These are phyloP conservation scores for Metrosideros polymorpha DNA, from an alignment of 441 rosid species.

Conservation along the genomic window DNA sequence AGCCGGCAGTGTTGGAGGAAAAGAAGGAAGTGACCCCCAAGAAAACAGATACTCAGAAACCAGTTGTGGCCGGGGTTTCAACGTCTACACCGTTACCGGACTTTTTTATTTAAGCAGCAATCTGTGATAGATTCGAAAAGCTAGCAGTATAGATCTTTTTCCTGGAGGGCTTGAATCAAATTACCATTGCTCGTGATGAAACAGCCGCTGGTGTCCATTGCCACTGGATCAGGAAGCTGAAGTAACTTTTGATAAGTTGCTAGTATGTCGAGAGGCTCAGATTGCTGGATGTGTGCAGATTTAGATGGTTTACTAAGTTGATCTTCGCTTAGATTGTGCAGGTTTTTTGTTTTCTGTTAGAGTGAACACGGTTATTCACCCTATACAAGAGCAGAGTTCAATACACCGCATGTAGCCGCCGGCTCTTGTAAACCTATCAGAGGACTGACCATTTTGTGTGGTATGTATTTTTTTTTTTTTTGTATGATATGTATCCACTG, in stretches of 20 bases:
- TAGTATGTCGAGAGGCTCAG: not conserved
- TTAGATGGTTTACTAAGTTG: not conserved
- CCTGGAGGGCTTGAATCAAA: not conserved
- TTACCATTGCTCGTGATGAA: not conserved
- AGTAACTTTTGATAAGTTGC: not conserved
- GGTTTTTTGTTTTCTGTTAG: not conserved
- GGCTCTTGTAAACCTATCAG: not conserved
- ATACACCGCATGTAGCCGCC: not conserved
- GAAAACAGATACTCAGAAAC: conserved; percentile 18
- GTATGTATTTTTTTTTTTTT: not conserved
- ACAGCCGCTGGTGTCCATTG: not conserved
- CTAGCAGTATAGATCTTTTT: not conserved
- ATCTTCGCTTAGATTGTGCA: not conserved
- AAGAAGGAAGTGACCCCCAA: conserved; percentile 6
- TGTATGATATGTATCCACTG: not conserved
- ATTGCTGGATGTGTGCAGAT: not conserved
- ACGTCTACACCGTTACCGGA: not conserved
- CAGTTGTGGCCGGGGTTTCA: not conserved
- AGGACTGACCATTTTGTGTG: not conserved
- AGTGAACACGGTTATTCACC: not conserved
- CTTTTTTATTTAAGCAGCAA: not conserved
- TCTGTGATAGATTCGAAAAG: not conserved
- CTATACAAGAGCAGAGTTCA: not conserved
- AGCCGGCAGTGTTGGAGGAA: not conserved
- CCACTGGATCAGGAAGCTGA: not conserved